phyloP scores from a whole-genome alignment of 2,329 filamentous ascomycete genomes.

The Rasamsonia emersonii region DNA sequence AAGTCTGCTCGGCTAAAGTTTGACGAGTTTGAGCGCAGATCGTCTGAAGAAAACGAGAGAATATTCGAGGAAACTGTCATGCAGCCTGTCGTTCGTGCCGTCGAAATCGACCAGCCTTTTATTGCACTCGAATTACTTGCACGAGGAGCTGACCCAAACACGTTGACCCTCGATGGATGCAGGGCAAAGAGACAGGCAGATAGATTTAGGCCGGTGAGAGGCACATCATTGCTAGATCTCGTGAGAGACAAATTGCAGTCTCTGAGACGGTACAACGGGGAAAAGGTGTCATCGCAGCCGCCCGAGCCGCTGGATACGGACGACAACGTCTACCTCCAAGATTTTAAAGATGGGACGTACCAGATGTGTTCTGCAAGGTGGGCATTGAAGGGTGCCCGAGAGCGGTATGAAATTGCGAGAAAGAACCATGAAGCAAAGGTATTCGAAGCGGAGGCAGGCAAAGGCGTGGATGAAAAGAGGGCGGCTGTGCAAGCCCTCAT shows the following conservation, averaged over 20 bases:
- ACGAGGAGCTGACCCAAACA: slow-evolving; percentile 58
- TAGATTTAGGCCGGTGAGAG: not conserved
- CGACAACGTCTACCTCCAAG: slow-evolving; percentile 43
- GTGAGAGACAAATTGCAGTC: slow-evolving; percentile 45
- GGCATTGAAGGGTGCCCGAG: slow-evolving; percentile 28
- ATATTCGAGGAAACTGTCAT: slow-evolving; percentile 41
- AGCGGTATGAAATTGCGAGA: slow-evolving; percentile 29
- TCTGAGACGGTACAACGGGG: slow-evolving; percentile 40
- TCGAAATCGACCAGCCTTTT: slow-evolving; percentile 42
- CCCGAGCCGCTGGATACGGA: slow-evolving; percentile 26
- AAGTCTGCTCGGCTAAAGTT: slow-evolving; percentile 12
- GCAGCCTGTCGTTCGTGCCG: slow-evolving; percentile 61
- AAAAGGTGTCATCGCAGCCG: slow-evolving; percentile 14
- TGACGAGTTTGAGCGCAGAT: slow-evolving; percentile 19
- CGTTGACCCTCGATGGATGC: slow-evolving; percentile 38
- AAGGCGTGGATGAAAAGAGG: slow-evolving; percentile 44
- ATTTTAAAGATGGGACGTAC: slow-evolving; percentile 50
- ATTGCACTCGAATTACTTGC: slow-evolving; percentile 53
- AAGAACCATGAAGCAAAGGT: slow-evolving; percentile 20
- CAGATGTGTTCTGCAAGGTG: slow-evolving; percentile 45
- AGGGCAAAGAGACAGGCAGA: not conserved
- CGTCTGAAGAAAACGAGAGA: slow-evolving; percentile 41
- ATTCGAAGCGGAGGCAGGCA: slow-evolving; percentile 4
- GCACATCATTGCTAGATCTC: slow-evolving; percentile 50
- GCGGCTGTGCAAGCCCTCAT: slow-evolving; percentile 46